Evolutionary conservation across 306 rosid genomes (phyloP).

Genomic region (Lablab purpureus): DNA sequence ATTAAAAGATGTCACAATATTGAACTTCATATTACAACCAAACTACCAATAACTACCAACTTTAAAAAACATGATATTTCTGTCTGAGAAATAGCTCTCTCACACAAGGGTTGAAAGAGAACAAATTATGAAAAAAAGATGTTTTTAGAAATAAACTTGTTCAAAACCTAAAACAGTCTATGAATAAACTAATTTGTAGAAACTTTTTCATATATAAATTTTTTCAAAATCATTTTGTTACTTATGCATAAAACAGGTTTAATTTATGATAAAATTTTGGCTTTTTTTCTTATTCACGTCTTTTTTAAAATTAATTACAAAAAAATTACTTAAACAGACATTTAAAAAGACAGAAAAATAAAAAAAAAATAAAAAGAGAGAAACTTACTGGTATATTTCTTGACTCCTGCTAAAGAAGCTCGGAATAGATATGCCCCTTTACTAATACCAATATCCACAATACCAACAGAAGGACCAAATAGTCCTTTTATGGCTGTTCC

Average conservation of each 20-base stretch:
- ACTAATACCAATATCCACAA: constrained; percentile 66
- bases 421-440: constrained; percentile 72
- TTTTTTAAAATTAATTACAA: too few species aligned
- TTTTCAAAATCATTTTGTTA: too few species aligned
- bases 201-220: too few species aligned
- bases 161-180: too few species aligned
- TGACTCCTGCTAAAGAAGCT: constrained; percentile 76
- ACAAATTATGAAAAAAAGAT: too few species aligned
- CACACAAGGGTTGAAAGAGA: too few species aligned
- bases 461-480: constrained; percentile 69
- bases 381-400: constrained; percentile 63
- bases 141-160: too few species aligned
- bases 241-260: too few species aligned
- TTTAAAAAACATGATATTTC: not conserved
- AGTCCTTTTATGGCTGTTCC: constrained; percentile 66
- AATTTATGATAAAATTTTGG: too few species aligned
- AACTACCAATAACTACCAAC: constrained; percentile 15
- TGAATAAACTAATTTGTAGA: too few species aligned
- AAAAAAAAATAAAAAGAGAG: constrained; percentile 27
- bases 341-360: constrained; percentile 23
- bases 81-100: too few species aligned
- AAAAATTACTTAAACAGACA: not conserved
- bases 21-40: constrained; percentile 4
- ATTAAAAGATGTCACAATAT: constrained; percentile 18
- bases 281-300: too few species aligned